Base-by-base conservation (phyloP, 1,284 basidiomycete species). In the Phlebopus sp. region DNA sequence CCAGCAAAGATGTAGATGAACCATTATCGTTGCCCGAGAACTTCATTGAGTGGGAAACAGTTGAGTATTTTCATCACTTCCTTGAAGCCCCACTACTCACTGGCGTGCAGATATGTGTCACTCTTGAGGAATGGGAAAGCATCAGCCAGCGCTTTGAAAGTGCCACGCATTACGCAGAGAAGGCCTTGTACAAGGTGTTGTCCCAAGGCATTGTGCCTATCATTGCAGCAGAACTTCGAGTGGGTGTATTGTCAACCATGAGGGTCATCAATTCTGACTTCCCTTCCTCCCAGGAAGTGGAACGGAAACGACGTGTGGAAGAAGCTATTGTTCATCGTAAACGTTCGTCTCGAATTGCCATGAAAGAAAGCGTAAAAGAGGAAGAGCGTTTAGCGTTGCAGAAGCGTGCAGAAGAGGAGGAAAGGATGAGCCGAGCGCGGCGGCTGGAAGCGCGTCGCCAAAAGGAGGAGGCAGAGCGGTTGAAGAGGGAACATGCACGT, bases 41-140 rank as follows among this genome's bases (percentile, higher is more conserved):
- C 52, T 86, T 91, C 58, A 68, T 90, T 46, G 87, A 90, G 63
- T 92, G 90, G 90, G 88, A 92, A 69, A 86, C 86, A 57, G 89
- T 90, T 50, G n/a, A 55, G 82, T 74, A 36, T 46, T 6, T 46
- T 39, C 17, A 37, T 19, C n/a, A 25, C 46, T n/a, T 17, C 15
- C 25, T 37, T 29, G 23, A 36, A 10, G n/a, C 15, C 10, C 17
- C 18, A 30, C 31, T 44, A 30, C 31, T 44, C 14, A 49, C 55
- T 54, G 9, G 53, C 29, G 7, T 14, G 5, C 46, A 92, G 88
- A 79, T 94, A 53, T 90, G 86, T 58, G 78, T 85, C 13, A 89
- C 87, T n/a, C 71, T 90, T 14, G 64, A 76, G 5, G 90, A 92
- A 54, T 92, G 92, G 92, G 82, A 90, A 55, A 74, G 75, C 36